phyloP scores from a whole-genome alignment of 2,329 filamentous ascomycete species.

The Remersonia thermophila region DNA sequence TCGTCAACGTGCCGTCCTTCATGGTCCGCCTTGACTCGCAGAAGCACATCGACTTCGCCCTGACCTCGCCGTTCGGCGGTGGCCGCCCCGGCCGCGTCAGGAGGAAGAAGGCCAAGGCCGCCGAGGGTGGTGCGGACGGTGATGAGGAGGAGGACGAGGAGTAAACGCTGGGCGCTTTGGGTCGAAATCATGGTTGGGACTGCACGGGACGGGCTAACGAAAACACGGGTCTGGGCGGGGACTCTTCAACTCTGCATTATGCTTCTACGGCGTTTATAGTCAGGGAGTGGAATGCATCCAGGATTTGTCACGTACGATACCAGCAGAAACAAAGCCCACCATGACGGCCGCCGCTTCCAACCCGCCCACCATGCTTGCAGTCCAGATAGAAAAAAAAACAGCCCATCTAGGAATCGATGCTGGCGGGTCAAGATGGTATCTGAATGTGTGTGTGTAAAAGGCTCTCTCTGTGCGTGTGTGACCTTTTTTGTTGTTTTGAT shows the following conservation, averaged over 20 bases:
- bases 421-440: not conserved
- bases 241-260: slow-evolving; percentile 16
- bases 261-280: slow-evolving; percentile 18
- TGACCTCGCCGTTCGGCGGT: slow-evolving; percentile 95
- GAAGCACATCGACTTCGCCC: slow-evolving; percentile 99
- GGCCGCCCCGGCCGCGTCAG: slow-evolving; percentile 94
- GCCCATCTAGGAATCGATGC: too few species aligned
- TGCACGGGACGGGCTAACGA: slow-evolving; percentile 17
- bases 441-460: not conserved
- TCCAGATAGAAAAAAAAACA: too few species aligned
- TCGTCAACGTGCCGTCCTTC: slow-evolving; percentile 99
- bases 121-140: slow-evolving; percentile 68
- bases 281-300: slow-evolving; percentile 17
- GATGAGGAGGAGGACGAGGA: slow-evolving; percentile 81
- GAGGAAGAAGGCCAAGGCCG: slow-evolving; percentile 99
- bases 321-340: too few species aligned
- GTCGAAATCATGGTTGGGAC: slow-evolving; percentile 13
- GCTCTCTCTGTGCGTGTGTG: too few species aligned
- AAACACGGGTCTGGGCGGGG: slow-evolving; percentile 16
- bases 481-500: too few species aligned
- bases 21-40: slow-evolving; percentile 99
- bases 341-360: slow-evolving; percentile 1
- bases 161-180: slow-evolving; percentile 28
- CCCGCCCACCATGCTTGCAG: not conserved
- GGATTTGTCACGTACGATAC: slow-evolving; percentile 13